Base-by-base conservation (phyloP, 1,139 yeast species). In the Nakaseomyces nivariensis region DNA sequence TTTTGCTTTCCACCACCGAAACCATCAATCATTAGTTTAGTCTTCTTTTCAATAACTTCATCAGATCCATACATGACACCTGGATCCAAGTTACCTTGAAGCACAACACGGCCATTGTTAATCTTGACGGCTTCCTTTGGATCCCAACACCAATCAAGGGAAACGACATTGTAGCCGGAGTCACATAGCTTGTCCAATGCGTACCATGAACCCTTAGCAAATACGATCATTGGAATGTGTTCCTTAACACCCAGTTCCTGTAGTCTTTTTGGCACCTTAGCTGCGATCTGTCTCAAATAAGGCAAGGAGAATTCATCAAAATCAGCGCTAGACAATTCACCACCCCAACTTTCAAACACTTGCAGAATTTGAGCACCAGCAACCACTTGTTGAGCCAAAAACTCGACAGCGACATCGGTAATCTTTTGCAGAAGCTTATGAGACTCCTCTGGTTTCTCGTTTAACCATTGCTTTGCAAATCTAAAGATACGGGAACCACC, bases 341-440 rank as follows among this genome's bases (percentile, higher is more conserved):
- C 96, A 47, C 96, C 98, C 96, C 97, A 90, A 26, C 96, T 86
- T 64, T 92, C 98, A 64, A 92, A 92, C 33, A 92, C 88, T 69
- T 92, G 98, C 54, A 92, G 74, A 82, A 92, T 89, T 71, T 92
- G 98, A 31, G 97, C 97, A 56, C 98, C 98, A 1, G 98, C 98
- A 57, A 83, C 82, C 47, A 92, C 96, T 69, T 92, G 98, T 60
- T 85, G 87, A 4, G 96, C 95, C 63, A 92, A 76, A 62, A 90
- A 94, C 64, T 92, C 97, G 41, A 90, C 73, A 52, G 97, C 95
- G 41, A 88, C 89, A 56, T 88, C 94, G 24, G 97, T 85, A 56
- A 84, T 82, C 50, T 83, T 83, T 66, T 82, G 86, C 56, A 92
- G 75, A 53, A 92, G 72, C 57, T 72, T 69, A 60, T 87, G 89